Conservation (phyloP, 2,329 filamentous ascomycete species). For the Nemania diffusa region DNA sequence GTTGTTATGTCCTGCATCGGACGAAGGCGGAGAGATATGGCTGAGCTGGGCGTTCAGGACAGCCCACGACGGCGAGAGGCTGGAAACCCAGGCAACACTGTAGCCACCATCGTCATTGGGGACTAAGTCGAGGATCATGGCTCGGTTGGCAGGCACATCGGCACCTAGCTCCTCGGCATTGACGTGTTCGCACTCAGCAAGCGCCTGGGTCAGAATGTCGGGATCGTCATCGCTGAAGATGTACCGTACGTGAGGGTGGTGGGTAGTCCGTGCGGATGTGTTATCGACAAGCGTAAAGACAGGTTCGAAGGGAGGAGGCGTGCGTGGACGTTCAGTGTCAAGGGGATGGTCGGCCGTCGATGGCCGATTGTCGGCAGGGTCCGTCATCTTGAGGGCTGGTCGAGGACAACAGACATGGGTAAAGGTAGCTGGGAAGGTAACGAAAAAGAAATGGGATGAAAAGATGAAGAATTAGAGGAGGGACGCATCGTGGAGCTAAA, state of each 20-base stretch:
- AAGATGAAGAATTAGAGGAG: constrained; percentile 26
- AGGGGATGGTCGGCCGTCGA: constrained; percentile 36
- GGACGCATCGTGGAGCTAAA: constrained; percentile 43
- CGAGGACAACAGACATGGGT: constrained; percentile 36
- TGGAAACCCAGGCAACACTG: constrained; percentile 74
- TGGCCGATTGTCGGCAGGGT: constrained; percentile 39
- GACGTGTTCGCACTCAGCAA: constrained; percentile 55
- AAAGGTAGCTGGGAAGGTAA: constrained; percentile 25
- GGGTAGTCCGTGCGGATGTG: constrained; percentile 74
- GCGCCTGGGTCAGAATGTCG: constrained; percentile 76
- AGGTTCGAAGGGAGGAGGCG: constrained; percentile 69
- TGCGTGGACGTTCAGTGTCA: constrained; percentile 39
- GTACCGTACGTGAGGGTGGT: constrained; percentile 90
- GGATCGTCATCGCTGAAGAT: constrained; percentile 93
- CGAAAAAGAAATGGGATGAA: constrained; percentile 17
- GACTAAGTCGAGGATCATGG: constrained; percentile 67
- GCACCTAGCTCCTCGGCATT: constrained; percentile 47
- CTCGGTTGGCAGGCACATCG: constrained; percentile 52
- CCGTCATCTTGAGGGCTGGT: constrained; percentile 45
- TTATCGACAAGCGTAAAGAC: constrained; percentile 90
- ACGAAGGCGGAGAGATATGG: constrained; percentile 52
- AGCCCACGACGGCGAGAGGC: constrained; percentile 79
- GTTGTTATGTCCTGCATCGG: constrained; percentile 48
- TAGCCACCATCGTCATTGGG: constrained; percentile 56
- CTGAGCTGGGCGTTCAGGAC: constrained; percentile 60